A percentile compares a stretch with the other conserved stretches of the same genome.
These are phyloP conservation scores for Colletotrichum limetticola DNA, from an alignment of 2,329 filamentous ascomycete genomes.

Conservation along the genomic window DNA sequence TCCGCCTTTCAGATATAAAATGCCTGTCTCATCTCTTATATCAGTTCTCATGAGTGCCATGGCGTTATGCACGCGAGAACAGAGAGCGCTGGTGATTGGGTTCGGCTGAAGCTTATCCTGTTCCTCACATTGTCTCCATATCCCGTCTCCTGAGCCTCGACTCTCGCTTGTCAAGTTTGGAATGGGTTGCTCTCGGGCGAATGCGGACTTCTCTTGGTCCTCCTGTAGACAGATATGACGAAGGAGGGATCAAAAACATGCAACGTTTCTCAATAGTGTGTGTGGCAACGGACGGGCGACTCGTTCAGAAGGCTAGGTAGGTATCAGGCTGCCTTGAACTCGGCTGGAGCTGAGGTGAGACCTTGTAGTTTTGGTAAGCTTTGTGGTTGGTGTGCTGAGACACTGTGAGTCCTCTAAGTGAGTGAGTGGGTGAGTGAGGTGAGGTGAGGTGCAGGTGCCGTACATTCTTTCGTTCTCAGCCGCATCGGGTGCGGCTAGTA, in stretches of 20 bases:
- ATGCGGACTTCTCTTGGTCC: not conserved
- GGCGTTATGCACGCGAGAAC: not conserved
- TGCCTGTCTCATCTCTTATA: not conserved
- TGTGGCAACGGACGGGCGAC: not conserved
- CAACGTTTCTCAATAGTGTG: not conserved
- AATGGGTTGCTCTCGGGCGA: not conserved
- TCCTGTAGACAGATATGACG: not conserved
- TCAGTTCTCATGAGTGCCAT: not conserved
- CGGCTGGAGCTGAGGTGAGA: not conserved
- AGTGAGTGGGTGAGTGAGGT: not conserved
- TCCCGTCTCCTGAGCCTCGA: not conserved
- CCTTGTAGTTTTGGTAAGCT: not conserved
- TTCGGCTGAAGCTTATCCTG: conserved; percentile 6
- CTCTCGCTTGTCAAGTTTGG: not conserved
- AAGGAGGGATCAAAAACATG: not conserved
- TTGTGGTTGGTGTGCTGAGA: not conserved
- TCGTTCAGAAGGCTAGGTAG: not conserved
- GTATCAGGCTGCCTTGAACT: not conserved
- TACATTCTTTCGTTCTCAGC: not conserved
- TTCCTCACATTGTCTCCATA: not conserved
- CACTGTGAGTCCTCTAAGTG: not conserved
- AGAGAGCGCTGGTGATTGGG: not conserved
- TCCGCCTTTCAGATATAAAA: not conserved
- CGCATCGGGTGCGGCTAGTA: not conserved
- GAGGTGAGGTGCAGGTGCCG: too few relatives aligned